These are phyloP conservation scores for Picea abies DNA, from an alignment of 83 land plant species.

Conservation along the genomic window DNA sequence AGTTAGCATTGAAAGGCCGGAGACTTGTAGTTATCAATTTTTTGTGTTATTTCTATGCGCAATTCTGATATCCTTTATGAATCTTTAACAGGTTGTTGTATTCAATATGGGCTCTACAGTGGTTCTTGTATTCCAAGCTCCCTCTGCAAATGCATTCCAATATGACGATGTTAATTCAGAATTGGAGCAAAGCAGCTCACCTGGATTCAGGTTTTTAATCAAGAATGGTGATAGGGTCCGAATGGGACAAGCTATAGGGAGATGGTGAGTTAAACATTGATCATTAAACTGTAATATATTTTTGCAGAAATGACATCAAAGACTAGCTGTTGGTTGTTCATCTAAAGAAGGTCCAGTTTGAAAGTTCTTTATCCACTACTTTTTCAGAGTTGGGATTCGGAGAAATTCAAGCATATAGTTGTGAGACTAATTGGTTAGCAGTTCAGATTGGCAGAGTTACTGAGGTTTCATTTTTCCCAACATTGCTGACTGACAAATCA, in stretches of 20 bases:
- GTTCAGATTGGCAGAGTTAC: too few relatives aligned
- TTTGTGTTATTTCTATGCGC: not conserved
- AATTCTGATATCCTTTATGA: not conserved
- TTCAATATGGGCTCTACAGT: constrained; percentile 99
- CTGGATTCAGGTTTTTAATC: constrained; percentile 55
- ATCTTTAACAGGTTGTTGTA: constrained; percentile 65
- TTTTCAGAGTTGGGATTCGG: too few relatives aligned
- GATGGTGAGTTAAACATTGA: constrained; percentile 20
- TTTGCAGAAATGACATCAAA: too few relatives aligned
- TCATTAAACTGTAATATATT: too few relatives aligned
- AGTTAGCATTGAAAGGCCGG: not conserved
- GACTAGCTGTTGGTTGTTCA: too few relatives aligned
- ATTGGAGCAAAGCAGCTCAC: constrained; percentile 1
- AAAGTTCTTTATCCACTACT: too few relatives aligned
- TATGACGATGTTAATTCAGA: constrained; percentile 3
- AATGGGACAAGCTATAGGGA: constrained; percentile 65
- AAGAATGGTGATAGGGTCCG: constrained; percentile 54
- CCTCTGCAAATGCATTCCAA: constrained; percentile 23
- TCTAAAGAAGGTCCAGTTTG: too few relatives aligned
- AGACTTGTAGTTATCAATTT: not conserved
- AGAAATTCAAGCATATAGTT: too few relatives aligned
- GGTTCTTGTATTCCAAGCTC: constrained; percentile 96
- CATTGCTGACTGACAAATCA: too few relatives aligned
- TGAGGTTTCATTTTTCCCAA: too few relatives aligned
- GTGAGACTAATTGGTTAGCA: too few relatives aligned